Base-by-base conservation (phyloP, 2,329 filamentous ascomycete species). In the Fusarium pseudocircinatum region DNA sequence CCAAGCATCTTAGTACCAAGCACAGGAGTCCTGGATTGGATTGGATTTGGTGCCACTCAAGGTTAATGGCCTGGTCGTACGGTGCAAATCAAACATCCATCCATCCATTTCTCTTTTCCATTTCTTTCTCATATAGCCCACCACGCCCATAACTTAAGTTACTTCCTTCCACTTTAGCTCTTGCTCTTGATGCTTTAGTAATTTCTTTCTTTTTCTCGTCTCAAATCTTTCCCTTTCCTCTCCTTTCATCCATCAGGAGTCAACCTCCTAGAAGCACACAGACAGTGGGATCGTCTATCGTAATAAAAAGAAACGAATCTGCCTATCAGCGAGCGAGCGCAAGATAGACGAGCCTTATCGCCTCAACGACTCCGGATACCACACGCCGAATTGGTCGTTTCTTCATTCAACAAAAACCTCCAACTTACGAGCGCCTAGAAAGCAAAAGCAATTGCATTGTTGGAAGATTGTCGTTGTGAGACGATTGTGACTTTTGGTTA, bases 61-160 rank as follows among this genome's bases (percentile, higher is more conserved):
- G 69, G 66, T 75, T 65, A 50, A 75, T 63, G 62, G 60, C 72
- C 72, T 65, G 68, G 75, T 77, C 74, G 72, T 78, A 78, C 68
- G 75, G 75, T 77, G 65, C 74, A 77, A 77, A 77, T 78, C 65
- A 78, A 77, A 65, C 69, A 67, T 63, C 56, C 60, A 54, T 39
- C 44, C 42, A 68, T 60, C 54, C 54, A 60, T 58, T 46, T 58
- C 40, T 32, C 26, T 37, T 36, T 58, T 44, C 50, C 56, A 70
- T 52, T 58, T 49, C 54, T 50, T 69, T 69, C 60, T 59, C 75
- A 75, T 77, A 78, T 78, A 75, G 73, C 74, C 72, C 72, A 67
- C 75, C 69, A 72, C 59, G 68, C 67, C 70, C 68, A 61, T 63
- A 72, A 62, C 56, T 61, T 56, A 28, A 30, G 26, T 47, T 30